A percentile compares a stretch with the other conserved stretches of the same genome.
Evolutionary conservation across 1,139 yeast genomes (phyloP).

Genomic region (Magnusiomyces tetraspermus): DNA sequence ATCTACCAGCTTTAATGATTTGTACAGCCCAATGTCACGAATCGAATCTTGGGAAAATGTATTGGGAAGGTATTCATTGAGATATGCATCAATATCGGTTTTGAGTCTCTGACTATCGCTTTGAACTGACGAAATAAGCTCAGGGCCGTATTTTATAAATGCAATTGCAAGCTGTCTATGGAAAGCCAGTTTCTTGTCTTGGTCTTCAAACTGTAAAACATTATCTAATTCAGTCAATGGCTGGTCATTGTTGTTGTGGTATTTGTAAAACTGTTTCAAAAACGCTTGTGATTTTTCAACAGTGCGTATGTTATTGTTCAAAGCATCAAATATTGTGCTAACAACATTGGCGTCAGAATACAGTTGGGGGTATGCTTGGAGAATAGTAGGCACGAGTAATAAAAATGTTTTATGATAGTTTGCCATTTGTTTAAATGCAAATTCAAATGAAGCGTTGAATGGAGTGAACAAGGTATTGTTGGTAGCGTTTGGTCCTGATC

Average conservation of each 20-base stretch:
- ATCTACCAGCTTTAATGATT: slow-evolving; percentile 3
- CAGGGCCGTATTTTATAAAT: background rate
- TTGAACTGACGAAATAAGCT: background rate
- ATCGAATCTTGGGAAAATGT: slow-evolving; percentile 1
- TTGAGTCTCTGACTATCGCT: background rate
- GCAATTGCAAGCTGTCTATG: background rate
- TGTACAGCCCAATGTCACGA: slow-evolving; percentile 8
- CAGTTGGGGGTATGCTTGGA: background rate
- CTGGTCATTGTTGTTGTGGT: background rate
- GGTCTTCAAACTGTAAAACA: background rate
- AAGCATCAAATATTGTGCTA: background rate
- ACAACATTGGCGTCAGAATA: background rate
- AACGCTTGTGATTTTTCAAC: background rate
- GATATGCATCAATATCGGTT: slow-evolving; percentile 1
- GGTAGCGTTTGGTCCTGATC: background rate
- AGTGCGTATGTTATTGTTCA: slow-evolving; percentile 2
- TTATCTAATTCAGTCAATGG: background rate
- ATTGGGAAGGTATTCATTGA: slow-evolving; percentile 4
- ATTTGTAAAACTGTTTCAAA: background rate
- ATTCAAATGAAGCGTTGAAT: slow-evolving; percentile 7
- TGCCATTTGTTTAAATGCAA: slow-evolving; percentile 5
- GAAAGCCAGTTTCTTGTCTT: background rate
- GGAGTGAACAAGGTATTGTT: background rate
- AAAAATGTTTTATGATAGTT: background rate
- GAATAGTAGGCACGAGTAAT: background rate